Conservation (phyloP, 1,284 basidiomycete genomes). For the Pseudozyma sp. region DNA sequence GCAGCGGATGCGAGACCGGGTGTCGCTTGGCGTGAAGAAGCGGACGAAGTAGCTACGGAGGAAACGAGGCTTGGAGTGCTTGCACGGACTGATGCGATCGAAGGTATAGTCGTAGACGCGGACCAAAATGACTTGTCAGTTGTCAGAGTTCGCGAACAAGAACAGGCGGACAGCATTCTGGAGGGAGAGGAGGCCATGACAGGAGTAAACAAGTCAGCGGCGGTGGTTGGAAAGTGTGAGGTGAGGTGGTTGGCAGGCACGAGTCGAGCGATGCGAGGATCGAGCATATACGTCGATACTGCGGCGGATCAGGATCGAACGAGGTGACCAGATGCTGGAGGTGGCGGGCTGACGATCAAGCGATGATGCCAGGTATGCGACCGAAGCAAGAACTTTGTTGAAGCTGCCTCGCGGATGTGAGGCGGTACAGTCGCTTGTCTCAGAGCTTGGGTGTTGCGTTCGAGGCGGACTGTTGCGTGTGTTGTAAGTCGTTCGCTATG, state of each 20-base stretch:
- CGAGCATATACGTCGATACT: conserved; percentile 2
- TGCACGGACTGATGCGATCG: conserved; percentile 14
- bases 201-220: conserved; percentile 4
- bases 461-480: too few species aligned
- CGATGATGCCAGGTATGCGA: too few species aligned
- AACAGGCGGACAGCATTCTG: conserved; percentile 17
- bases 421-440: too few species aligned
- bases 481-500: too few species aligned
- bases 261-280: background rate
- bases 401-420: too few species aligned
- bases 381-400: too few species aligned
- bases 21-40: conserved; percentile 18
- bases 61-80: conserved; percentile 31
- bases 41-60: conserved; percentile 15
- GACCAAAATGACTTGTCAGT: conserved; percentile 21
- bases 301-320: too few species aligned
- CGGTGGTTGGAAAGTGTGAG: background rate
- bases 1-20: conserved; percentile 14
- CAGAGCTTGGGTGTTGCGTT: too few species aligned
- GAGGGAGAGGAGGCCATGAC: conserved; percentile 2
- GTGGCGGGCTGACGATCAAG: too few species aligned
- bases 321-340: background rate
- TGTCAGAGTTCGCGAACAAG: conserved; percentile 19
- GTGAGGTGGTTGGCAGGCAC: background rate
- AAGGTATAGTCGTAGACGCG: conserved; percentile 1